Percentiles rank a stretch among this genome's conserved stretches.
These are phyloP conservation scores for Dioszegia crocea DNA, from an alignment of 768 basidiomycete genomes.

Conservation along the genomic window DNA sequence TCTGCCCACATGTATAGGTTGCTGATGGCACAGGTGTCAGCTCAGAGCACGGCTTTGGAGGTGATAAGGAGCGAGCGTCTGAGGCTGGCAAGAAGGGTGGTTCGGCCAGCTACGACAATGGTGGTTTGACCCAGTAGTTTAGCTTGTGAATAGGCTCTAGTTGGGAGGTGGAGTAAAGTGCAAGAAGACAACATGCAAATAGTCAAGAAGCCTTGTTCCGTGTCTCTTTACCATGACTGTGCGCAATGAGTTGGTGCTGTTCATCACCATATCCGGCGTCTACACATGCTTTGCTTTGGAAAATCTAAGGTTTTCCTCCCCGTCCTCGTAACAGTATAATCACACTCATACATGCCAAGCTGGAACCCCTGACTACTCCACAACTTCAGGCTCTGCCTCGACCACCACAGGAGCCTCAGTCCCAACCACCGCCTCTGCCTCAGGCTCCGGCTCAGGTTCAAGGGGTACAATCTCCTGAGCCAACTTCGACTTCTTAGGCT, in stretches of 20 bases:
- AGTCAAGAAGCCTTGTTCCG: no score
- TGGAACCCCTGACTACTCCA: neutral
- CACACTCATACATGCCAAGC: no score
- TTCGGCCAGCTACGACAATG: conserved; percentile 45
- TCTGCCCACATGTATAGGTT: neutral
- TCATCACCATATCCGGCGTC: no score
- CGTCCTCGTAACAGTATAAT: no score
- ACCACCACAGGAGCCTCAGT: neutral
- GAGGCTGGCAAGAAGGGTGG: conserved; percentile 46
- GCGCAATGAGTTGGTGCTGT: no score
- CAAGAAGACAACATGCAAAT: neutral
- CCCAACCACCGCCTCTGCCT: neutral
- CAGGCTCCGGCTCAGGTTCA: no score
- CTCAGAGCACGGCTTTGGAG: conserved; percentile 40
- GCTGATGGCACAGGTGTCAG: conserved; percentile 15
- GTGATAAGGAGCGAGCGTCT: conserved; percentile 31
- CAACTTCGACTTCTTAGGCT: conserved; percentile 36
- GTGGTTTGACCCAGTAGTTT: conserved; percentile 34
- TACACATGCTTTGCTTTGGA: no score
- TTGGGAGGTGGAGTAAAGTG: neutral
- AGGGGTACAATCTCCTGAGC: conserved; percentile 37
- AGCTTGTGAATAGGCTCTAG: neutral
- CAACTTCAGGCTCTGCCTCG: neutral
- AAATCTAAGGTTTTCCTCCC: no score
- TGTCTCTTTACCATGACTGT: no score